A percentile compares a stretch with the other conserved stretches of the same genome.
phyloP scores from a whole-genome alignment of 2,329 filamentous ascomycete genomes.

The Pleurostoma richardsiae region DNA sequence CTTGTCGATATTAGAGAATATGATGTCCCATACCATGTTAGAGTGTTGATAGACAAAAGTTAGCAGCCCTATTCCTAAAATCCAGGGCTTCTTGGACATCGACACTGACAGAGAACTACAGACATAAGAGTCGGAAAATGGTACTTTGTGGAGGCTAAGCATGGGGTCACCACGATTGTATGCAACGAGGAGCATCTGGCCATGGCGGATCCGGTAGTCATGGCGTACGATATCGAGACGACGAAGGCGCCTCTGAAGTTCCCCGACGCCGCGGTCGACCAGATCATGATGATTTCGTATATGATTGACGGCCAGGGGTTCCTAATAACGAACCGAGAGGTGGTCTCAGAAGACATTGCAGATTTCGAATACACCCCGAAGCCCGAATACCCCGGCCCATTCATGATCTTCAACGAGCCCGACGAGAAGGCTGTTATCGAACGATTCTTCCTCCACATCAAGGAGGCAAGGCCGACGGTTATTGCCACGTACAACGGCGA shows the following conservation, averaged over 20 bases:
- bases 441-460: constrained; percentile 92
- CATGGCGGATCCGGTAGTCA: constrained; percentile 91
- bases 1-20: constrained; percentile 99
- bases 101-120: constrained; percentile 28
- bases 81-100: neutral
- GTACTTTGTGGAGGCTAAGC: constrained; percentile 94
- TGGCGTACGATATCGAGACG: constrained; percentile 99
- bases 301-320: constrained; percentile 99
- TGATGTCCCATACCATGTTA: constrained; percentile 97
- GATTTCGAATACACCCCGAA: constrained; percentile 99
- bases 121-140: constrained; percentile 95
- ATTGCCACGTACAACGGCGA: constrained; percentile 99
- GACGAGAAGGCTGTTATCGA: constrained; percentile 86
- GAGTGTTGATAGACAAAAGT: constrained; percentile 85
- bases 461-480: constrained; percentile 88
- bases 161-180: constrained; percentile 77
- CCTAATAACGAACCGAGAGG: constrained; percentile 94
- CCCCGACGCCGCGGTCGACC: constrained; percentile 88
- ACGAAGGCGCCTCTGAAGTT: constrained; percentile 95
- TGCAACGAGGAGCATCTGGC: constrained; percentile 84
- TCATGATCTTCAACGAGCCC: constrained; percentile 97
- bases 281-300: constrained; percentile 99
- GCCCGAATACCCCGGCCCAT: constrained; percentile 89
- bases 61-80: neutral
- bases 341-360: constrained; percentile 93